Base-by-base conservation (phyloP, 192 early-diverging fungal species). In the Rhizophlyctis rosea region DNA sequence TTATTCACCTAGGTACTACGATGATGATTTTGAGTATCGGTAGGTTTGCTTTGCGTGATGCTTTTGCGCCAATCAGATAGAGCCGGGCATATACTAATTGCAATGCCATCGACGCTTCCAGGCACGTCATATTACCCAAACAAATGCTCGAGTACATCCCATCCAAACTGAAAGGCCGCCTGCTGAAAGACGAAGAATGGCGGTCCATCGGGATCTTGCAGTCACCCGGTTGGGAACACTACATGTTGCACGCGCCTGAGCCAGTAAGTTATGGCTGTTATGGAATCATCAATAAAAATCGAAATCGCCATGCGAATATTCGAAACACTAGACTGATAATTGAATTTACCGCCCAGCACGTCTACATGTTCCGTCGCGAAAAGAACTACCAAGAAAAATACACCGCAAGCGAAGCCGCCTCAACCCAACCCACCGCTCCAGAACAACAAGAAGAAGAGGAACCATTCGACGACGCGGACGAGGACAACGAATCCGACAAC, bases 111-210 rank as follows among this genome's bases (percentile, higher is more conserved):
- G 39, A 7, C 18, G 7, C 39, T 18, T 13, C 7, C 39, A 44
- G 39, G 9, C 39, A 44, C 39, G 39, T 44, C 39, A 44, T 44
- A 13, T 18, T 44, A 13, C 39, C 39, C 18, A 44, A 44, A 18
- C 9, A 44, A 18, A 13, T 44, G 39, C 39, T 52, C 50, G 11
- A 24, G 7, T 52, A 7, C n/a, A 27, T 23, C 7, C 50, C n/a
- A 27, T 14, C 5, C 9, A 5, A 9, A 24, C 7, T 28, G 50
- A 5, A 14, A 7, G 50, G 56, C 51, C 54, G 54, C 5, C 50
- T 72, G 14, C 55, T 72, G 65, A 21, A 57, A 4, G 70, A 72
- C n/a, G 53, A 64, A 44, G 70, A 72, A 62, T 72, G 70, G 70
- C 56, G 70, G 24, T 33, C 30, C 4, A 27, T 62, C 47, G 70